Conservation (phyloP, 805 yeast genomes). For the Metschnikowia baotianmanensis region DNA sequence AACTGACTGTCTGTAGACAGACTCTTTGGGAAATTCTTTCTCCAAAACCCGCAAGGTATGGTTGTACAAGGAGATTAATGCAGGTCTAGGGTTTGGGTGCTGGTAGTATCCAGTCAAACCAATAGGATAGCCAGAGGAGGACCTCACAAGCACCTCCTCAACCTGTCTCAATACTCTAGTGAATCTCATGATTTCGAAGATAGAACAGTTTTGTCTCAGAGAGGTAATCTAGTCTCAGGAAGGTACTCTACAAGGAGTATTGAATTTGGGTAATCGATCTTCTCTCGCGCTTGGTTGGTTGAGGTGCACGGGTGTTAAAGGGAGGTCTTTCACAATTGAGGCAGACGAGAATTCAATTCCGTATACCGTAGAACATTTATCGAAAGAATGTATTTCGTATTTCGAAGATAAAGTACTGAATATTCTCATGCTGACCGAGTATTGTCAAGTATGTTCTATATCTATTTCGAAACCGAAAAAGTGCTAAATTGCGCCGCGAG, state of each 20-base stretch:
- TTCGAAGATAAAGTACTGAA: too few relatives aligned
- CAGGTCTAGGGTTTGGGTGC: conserved; percentile 84
- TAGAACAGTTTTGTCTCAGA: too few relatives aligned
- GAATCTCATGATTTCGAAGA: conserved; percentile 33
- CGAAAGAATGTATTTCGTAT: not conserved
- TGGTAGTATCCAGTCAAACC: conserved; percentile 76
- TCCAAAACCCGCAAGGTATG: conserved; percentile 61
- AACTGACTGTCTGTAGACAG: conserved; percentile 75
- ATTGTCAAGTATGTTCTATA: too few relatives aligned
- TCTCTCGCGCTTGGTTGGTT: conserved; percentile 17
- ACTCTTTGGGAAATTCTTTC: conserved; percentile 62
- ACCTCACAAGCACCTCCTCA: conserved; percentile 55
- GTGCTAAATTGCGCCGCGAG: too few relatives aligned
- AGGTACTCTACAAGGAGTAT: not conserved
- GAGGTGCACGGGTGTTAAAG: conserved; percentile 19
- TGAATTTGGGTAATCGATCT: conserved; percentile 7
- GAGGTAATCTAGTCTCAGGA: too few relatives aligned
- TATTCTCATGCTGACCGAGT: too few relatives aligned
- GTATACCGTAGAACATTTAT: not conserved
- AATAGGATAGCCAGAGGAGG: conserved; percentile 68
- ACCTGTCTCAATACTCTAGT: conserved; percentile 42
- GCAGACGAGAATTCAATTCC: not conserved
- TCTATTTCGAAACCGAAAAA: too few relatives aligned
- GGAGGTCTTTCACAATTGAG: not conserved
- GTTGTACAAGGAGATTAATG: conserved; percentile 65